Base-by-base conservation (phyloP, 495 filamentous ascomycete genomes). In the Xylaria bambusicola region DNA sequence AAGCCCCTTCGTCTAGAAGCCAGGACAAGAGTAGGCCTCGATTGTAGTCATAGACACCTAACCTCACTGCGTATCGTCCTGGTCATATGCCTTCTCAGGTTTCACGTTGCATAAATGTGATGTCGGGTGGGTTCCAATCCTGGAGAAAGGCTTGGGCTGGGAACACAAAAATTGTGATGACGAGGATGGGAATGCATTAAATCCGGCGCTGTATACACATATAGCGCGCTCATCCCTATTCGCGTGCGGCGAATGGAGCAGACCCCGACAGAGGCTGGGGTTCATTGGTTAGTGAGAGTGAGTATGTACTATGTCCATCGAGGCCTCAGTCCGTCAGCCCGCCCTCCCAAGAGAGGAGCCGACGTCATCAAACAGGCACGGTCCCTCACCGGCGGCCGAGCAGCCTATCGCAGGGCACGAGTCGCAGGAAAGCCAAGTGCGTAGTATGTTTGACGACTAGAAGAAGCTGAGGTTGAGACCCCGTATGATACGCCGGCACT, bases 241-340 rank as follows among this genome's bases (percentile, higher is more conserved):
- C 47, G 27, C 47, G 36, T 51, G n/a, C 38, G 56, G 40, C 51
- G 35, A 41, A 40, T 58, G 56, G 46, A 44, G 29, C 40, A 51
- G 48, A 33, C 7, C 47, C 56, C 56, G 56, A 58, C 56, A 44
- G 9, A 36, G 10, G 23, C 55, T 38, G 29, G 33, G 45, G 23
- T 38, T 29, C 55, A 50, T 36, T 10, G 7, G 46, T 42, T 26
- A 50, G 41, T 31, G 20, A 51, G 26, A 3, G n/a, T n/a, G n/a
- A n/a, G n/a, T n/a, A n/a, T n/a, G n/a, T n/a, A n/a, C n/a, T n/a
- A n/a, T n/a, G n/a, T n/a, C n/a, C n/a, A n/a, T n/a, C n/a, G n/a
- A 35, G 51, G 24, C 13, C 47, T 35, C n/a, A 33, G 18, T 33
- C 23, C 13, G 8, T 20, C 48, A 24, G 23, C 38, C 21, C 27